These are phyloP conservation scores for Cyberlindnera mycetangii DNA, from an alignment of 805 yeast genomes.

Conservation along the genomic window DNA sequence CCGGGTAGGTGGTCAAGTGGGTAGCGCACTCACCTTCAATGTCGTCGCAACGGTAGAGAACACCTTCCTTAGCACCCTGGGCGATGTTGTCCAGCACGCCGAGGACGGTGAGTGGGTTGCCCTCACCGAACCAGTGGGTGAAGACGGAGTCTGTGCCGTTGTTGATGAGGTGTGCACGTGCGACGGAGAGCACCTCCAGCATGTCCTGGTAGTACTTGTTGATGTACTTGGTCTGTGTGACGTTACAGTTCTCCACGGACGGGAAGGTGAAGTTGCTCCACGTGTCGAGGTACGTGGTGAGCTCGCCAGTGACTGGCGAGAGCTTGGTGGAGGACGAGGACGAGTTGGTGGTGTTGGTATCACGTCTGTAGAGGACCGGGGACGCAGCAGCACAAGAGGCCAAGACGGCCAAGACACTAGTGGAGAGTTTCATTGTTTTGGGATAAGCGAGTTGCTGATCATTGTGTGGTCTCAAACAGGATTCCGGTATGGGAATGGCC, in stretches of 20 bases:
- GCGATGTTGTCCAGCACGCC: slow-evolving; percentile 6
- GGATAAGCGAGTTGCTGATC: neutral
- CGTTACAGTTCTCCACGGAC: slow-evolving; percentile 7
- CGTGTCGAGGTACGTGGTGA: slow-evolving; percentile 1
- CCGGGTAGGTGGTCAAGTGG: slow-evolving; percentile 3
- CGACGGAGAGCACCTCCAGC: slow-evolving; percentile 6
- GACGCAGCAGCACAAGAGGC: slow-evolving; percentile 1
- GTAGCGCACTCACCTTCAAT: slow-evolving; percentile 6
- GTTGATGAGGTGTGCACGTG: slow-evolving; percentile 3
- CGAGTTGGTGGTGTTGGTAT: slow-evolving; percentile 3
- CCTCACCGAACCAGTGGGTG: slow-evolving; percentile 9
- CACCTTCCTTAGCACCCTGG: slow-evolving; percentile 3
- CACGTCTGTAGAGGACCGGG: slow-evolving; percentile 1
- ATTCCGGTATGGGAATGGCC: neutral
- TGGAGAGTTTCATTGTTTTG: neutral
- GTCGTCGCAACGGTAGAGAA: slow-evolving; percentile 12
- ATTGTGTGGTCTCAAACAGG: too few species aligned
- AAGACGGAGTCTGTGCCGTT: slow-evolving; percentile 4
- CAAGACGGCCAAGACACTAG: neutral
- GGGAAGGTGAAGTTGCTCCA: slow-evolving; percentile 4
- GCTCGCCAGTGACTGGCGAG: slow-evolving; percentile 3
- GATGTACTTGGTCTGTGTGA: slow-evolving; percentile 6
- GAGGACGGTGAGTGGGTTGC: slow-evolving; percentile 7
- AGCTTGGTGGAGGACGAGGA: neutral
- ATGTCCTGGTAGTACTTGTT: slow-evolving; percentile 13